phyloP scores from a whole-genome alignment of 2,329 filamentous ascomycete species.

The Penicillium sp. region DNA sequence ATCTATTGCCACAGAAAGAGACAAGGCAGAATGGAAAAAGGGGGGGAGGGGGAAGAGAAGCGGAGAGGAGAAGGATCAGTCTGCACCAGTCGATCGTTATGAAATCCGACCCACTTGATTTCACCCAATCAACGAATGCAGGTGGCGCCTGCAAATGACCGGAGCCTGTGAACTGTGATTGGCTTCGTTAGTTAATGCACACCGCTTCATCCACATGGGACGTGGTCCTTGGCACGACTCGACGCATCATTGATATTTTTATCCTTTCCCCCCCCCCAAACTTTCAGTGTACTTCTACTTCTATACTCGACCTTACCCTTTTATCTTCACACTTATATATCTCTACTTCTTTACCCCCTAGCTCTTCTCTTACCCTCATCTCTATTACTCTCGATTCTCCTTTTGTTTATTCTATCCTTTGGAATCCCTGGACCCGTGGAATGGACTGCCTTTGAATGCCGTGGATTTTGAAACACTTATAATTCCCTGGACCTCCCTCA shows the following conservation, averaged over 20 bases:
- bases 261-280: not conserved
- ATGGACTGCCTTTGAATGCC: not conserved
- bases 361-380: conserved; percentile 19
- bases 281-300: not conserved
- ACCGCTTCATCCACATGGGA: conserved; percentile 4
- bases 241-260: conserved; percentile 22
- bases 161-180: not conserved
- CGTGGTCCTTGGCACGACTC: conserved; percentile 4
- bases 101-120: not conserved
- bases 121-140: conserved; percentile 12
- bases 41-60: not conserved
- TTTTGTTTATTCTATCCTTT: conserved; percentile 8
- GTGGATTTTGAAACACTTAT: not conserved
- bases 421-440: conserved; percentile 8
- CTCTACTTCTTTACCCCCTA: conserved; percentile 11
- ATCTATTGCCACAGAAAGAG: not conserved
- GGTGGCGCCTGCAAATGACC: conserved; percentile 18
- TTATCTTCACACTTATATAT: not conserved
- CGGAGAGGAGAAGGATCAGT: not conserved
- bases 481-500: not conserved
- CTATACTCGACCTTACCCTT: not conserved
- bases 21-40: not conserved
- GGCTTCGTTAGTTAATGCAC: not conserved
- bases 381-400: conserved; percentile 6
- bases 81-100: conserved; percentile 10